These are phyloP conservation scores for Venturia nashicola DNA, from an alignment of 2,329 filamentous ascomycete genomes.

Conservation along the genomic window DNA sequence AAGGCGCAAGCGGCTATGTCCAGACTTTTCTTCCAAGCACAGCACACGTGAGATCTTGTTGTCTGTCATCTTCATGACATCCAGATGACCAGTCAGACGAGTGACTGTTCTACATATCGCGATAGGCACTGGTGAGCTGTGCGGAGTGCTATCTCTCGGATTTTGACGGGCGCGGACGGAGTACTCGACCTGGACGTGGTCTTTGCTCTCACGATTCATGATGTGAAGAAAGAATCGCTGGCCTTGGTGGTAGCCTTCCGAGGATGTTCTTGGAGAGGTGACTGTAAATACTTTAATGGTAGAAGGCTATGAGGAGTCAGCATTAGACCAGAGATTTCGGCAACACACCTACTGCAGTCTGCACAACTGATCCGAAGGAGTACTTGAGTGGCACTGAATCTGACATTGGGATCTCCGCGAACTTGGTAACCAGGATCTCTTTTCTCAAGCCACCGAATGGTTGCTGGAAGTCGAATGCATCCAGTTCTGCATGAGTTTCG, in stretches of 20 bases:
- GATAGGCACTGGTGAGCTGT: slow-evolving; percentile 13
- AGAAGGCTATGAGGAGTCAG: background rate
- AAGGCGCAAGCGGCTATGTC: slow-evolving; percentile 18
- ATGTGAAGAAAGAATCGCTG: slow-evolving; percentile 23
- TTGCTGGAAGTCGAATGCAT: slow-evolving; percentile 17
- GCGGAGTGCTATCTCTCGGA: background rate
- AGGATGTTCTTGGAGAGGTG: background rate
- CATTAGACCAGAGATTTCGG: background rate
- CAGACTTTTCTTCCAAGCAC: slow-evolving; percentile 16
- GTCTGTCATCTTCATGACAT: slow-evolving; percentile 22
- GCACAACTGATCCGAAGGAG: slow-evolving; percentile 6
- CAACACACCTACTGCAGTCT: background rate
- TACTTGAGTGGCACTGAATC: slow-evolving; percentile 7
- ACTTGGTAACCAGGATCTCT: slow-evolving; percentile 24
- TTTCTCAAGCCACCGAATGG: slow-evolving; percentile 26
- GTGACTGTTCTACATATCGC: slow-evolving; percentile 16
- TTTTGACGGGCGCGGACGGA: slow-evolving; percentile 13
- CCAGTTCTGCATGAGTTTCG: slow-evolving; percentile 17
- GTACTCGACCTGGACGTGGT: slow-evolving; percentile 25
- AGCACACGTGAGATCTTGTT: slow-evolving; percentile 21
- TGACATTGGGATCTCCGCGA: slow-evolving; percentile 19
- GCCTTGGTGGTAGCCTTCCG: background rate
- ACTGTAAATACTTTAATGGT: slow-evolving; percentile 9
- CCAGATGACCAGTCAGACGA: slow-evolving; percentile 17
- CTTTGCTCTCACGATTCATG: slow-evolving; percentile 19